These are phyloP conservation scores for Sideroxylon spinosum DNA, from an alignment of 179 eudicot species.

Conservation along the genomic window DNA sequence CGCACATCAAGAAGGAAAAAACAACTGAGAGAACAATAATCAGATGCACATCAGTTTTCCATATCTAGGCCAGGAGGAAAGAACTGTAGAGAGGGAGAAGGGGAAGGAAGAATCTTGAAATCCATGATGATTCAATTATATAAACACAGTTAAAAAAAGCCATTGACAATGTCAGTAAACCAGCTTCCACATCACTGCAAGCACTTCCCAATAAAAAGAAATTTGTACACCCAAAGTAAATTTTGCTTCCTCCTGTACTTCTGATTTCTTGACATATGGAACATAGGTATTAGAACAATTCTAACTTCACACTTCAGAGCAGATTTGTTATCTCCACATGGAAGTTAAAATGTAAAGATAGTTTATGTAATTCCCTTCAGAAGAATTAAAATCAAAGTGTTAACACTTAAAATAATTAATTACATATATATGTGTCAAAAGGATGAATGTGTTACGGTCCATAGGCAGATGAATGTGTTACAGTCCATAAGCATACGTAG, in stretches of 20 bases:
- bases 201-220: not conserved
- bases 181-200: constrained; percentile 2
- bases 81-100: not conserved
- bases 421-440: not conserved
- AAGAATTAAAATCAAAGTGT: not conserved
- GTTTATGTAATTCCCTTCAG: not conserved
- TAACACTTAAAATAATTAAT: not conserved
- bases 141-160: not conserved
- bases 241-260: not conserved
- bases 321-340: not conserved
- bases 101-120: not conserved
- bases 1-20: not conserved
- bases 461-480: too few species aligned
- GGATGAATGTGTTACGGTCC: too few species aligned
- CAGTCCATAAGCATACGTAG: too few species aligned
- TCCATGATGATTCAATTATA: not conserved
- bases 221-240: not conserved
- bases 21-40: constrained; percentile 1
- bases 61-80: not conserved
- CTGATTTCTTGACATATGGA: not conserved
- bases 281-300: not conserved
- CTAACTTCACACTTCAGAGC: not conserved
- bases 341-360: not conserved
- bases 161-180: not conserved
- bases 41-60: not conserved